Conservation (phyloP, 805 yeast species). For the Candida vartiovaarae region DNA sequence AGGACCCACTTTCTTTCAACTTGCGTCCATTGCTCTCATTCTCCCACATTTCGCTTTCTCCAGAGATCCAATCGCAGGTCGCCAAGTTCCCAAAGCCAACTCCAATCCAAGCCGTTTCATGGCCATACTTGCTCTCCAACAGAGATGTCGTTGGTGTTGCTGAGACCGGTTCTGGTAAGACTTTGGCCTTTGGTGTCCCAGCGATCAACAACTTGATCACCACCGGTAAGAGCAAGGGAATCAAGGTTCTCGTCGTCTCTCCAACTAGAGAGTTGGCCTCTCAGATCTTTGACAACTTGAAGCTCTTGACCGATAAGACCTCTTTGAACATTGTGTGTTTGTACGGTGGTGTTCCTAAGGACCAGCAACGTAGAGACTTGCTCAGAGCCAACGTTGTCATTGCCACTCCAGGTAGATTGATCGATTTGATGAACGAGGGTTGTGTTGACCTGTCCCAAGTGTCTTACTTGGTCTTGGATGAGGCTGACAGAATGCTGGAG, state of each 20-base stretch:
- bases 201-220: conserved; percentile 67
- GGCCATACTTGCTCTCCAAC: conserved; percentile 81
- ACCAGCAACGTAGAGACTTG: conserved; percentile 73
- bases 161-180: conserved; percentile 97
- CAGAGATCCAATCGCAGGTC: conserved; percentile 52
- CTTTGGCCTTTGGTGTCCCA: conserved; percentile 96
- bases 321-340: conserved; percentile 72
- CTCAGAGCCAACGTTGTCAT: conserved; percentile 70
- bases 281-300: conserved; percentile 83
- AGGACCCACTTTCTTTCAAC: conserved; percentile 48
- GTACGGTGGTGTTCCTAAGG: conserved; percentile 97
- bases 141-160: conserved; percentile 95
- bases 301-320: conserved; percentile 50
- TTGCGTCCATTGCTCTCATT: conserved; percentile 69
- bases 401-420: conserved; percentile 97
- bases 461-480: conserved; percentile 83
- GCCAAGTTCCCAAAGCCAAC: conserved; percentile 83
- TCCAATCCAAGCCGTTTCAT: conserved; percentile 89
- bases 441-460: conserved; percentile 62
- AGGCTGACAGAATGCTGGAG: conserved; percentile 98
- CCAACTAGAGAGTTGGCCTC: conserved; percentile 98
- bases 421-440: conserved; percentile 87
- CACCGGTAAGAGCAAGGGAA: conserved; percentile 32
- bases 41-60: conserved; percentile 47
- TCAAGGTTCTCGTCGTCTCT: conserved; percentile 77